Conservation (phyloP, 768 basidiomycete species). For the Trametes cingulata region DNA sequence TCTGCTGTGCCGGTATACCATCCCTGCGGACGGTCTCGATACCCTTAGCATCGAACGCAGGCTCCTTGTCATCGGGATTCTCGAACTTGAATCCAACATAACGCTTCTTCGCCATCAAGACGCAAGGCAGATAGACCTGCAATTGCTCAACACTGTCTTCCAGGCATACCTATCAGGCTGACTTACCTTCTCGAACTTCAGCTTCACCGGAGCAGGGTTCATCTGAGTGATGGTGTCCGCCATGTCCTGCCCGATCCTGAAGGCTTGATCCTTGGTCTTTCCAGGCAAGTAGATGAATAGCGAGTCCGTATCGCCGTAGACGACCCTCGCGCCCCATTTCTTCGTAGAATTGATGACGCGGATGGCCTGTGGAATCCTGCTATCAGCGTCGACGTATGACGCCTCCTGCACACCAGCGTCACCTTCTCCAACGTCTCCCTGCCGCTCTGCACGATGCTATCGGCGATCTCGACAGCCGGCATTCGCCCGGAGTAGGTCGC, state of each 20-base stretch:
- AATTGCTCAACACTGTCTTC: background rate
- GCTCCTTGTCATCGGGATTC: slow-evolving; percentile 71
- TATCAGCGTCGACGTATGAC: background rate
- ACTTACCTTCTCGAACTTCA: slow-evolving; percentile 95
- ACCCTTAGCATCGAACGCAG: slow-evolving; percentile 93
- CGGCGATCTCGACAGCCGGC: slow-evolving; percentile 98
- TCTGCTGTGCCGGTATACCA: slow-evolving; percentile 85
- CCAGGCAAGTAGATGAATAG: slow-evolving; percentile 91
- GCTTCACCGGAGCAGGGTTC: slow-evolving; percentile 90
- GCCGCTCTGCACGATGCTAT: slow-evolving; percentile 96
- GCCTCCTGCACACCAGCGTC: slow-evolving; percentile 6
- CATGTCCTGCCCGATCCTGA: slow-evolving; percentile 90
- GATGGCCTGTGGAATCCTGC: slow-evolving; percentile 62
- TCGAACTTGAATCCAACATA: slow-evolving; percentile 99
- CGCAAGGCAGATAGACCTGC: slow-evolving; percentile 91
- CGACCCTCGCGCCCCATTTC: slow-evolving; percentile 88
- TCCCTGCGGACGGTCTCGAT: slow-evolving; percentile 97
- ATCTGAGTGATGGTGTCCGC: slow-evolving; percentile 80
- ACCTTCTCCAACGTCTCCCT: slow-evolving; percentile 95
- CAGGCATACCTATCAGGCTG: background rate
- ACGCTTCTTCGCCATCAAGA: slow-evolving; percentile 97
- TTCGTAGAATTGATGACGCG: slow-evolving; percentile 68
- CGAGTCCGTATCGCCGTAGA: slow-evolving; percentile 98
- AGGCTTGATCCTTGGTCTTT: slow-evolving; percentile 91
- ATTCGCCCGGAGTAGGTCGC: slow-evolving; percentile 95